These are phyloP conservation scores for Polytrichum formosum DNA, from an alignment of 225 moss, liverwort and hornwort species.

Conservation along the genomic window DNA sequence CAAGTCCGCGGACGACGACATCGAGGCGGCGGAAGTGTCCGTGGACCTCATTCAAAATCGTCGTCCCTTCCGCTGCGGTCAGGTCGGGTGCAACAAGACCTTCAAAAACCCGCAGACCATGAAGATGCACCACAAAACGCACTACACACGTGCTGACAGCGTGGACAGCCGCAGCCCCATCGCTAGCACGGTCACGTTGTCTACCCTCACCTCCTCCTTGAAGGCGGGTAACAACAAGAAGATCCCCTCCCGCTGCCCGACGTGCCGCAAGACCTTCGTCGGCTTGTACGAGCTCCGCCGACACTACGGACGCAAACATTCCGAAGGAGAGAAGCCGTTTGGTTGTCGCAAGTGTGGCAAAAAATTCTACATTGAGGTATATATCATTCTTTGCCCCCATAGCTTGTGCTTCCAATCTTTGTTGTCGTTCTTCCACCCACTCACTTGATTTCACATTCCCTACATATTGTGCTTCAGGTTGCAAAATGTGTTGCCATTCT, in stretches of 20 bases:
- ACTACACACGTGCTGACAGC: conserved; percentile 24
- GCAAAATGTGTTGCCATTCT: no score
- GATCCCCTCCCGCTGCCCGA: conserved; percentile 69
- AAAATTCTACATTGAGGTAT: conserved; percentile 71
- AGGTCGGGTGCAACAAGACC: conserved; percentile 37
- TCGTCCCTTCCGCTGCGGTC: conserved; percentile 44
- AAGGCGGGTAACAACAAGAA: conserved; percentile 91
- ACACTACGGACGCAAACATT: conserved; percentile 80
- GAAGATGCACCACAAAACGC: conserved; percentile 63
- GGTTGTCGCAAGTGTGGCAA: conserved; percentile 80
- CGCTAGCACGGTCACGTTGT: conserved; percentile 2
- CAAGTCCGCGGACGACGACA: neutral
- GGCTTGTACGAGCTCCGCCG: conserved; percentile 84
- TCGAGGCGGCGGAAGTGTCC: conserved; percentile 38
- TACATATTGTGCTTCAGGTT: no score
- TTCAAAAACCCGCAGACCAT: conserved; percentile 65
- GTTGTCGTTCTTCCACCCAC: no score
- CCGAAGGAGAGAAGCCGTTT: conserved; percentile 67
- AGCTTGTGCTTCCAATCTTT: no score
- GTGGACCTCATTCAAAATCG: conserved; percentile 48
- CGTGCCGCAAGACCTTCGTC: conserved; percentile 73
- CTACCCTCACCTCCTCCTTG: conserved; percentile 2
- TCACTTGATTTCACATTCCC: no score
- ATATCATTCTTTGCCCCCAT: no score
- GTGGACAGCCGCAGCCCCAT: conserved; percentile 5